Base-by-base conservation (phyloP, 352 stramenopile species). In the Blastocystis sp. region DNA sequence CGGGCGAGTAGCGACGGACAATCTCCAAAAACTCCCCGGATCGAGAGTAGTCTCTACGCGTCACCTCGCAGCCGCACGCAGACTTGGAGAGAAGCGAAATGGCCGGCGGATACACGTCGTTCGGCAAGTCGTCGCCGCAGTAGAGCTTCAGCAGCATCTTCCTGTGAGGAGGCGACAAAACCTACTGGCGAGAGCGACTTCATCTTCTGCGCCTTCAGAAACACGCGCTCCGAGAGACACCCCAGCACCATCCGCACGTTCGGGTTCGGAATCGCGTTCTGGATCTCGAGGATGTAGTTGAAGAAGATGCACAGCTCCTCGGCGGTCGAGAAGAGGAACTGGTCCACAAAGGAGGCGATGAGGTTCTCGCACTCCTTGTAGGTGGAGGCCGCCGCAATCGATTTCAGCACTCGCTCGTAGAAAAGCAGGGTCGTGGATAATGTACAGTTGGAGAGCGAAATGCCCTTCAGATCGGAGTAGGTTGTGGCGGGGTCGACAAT, bases 221-320 rank as follows among this genome's bases (percentile, higher is more conserved):
- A 61, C 7, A 78, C 44, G 49, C 67, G 67, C 49, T 78, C 67
- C 6, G 32, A 1, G 4, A 78, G 18, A 21, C 7, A 27, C 49
- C 42, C 1, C 4, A 78, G 49, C 8, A 78, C 6, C 7, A 18
- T 6, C 6, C 11, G 9, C 11, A 61, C 24, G 36, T 57, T 24
- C 4, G 24, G n/a, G 11, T 32, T 40, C 27, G 44, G 6, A 9
- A 54, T 24, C 9, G 44, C 24, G n/a, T 38, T 24, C 40, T 61
- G 44, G 9, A 78, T 21, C 16, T 21, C 34, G 44, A 40, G 4
- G 24, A 78, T 57, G 49, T 78, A 78, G 67, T 78, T 78, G 24
- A 78, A 57, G 1, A 78, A 38, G 24, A 78, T 53, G 49, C 24
- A 42, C 36, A 21, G 36, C 44, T 78, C 67, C 29, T 61, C 34